Evolutionary conservation across 2,329 filamentous ascomycete species (phyloP).

Genomic region (Cladosporium sp.): DNA sequence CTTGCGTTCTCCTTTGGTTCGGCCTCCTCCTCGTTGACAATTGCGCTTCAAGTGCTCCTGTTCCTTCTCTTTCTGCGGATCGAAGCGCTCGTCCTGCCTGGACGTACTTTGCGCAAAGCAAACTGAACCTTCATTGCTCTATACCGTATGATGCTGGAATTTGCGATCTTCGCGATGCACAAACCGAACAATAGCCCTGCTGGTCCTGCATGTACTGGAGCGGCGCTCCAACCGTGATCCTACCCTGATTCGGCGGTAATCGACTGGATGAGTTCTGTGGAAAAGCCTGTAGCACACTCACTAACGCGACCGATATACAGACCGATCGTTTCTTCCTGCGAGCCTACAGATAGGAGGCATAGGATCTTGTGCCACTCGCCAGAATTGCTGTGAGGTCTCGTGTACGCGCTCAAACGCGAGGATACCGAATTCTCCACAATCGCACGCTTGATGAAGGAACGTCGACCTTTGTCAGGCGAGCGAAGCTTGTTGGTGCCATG

Average conservation of each 20-base stretch:
- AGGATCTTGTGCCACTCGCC: neutral
- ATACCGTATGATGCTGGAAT: neutral
- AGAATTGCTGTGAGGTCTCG: neutral
- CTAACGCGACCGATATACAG: neutral
- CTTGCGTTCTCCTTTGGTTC: neutral
- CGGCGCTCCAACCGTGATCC: neutral
- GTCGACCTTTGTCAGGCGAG: neutral
- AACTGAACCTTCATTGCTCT: neutral
- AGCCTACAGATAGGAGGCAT: neutral
- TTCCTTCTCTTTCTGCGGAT: slow-evolving; percentile 9
- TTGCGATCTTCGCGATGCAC: too few species aligned
- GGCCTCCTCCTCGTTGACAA: neutral
- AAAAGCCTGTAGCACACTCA: neutral
- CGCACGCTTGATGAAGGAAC: too few species aligned
- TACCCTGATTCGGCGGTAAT: neutral
- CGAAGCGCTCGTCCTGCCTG: neutral
- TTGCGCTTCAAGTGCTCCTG: neutral
- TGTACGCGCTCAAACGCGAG: neutral
- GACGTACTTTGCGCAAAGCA: neutral
- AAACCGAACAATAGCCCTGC: too few species aligned
- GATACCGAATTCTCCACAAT: neutral
- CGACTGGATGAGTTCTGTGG: neutral
- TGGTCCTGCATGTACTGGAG: neutral
- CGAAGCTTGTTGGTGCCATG: too few species aligned
- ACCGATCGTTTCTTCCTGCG: neutral